Evolutionary conservation across 768 basidiomycete genomes (phyloP).

Genomic region (Macrolepiota albuminosa): DNA sequence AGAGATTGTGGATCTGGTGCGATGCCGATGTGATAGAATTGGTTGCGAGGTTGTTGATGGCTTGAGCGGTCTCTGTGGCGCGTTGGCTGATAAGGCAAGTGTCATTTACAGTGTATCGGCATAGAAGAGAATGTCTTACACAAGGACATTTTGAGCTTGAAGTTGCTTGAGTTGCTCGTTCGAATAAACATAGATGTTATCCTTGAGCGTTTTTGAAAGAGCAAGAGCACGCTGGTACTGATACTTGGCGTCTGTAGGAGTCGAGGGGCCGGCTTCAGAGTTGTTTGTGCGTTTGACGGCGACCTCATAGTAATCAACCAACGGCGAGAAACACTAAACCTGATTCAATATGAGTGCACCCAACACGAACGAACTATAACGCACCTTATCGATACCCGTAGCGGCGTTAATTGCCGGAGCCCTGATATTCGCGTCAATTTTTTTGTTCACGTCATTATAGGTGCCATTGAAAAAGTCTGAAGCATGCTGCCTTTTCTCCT

Average conservation of each 20-base stretch:
- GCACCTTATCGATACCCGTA: conserved; percentile 69
- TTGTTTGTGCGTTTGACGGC: conserved; percentile 46
- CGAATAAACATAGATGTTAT: conserved; percentile 61
- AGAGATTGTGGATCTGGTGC: conserved; percentile 51
- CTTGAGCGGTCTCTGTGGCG: conserved; percentile 62
- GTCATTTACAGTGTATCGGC: neutral
- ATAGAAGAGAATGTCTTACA: conserved; percentile 36
- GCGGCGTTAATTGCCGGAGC: conserved; percentile 58
- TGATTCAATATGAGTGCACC: conserved; percentile 1
- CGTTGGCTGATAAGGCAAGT: conserved; percentile 43
- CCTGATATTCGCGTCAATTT: conserved; percentile 59
- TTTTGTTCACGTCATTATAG: conserved; percentile 7
- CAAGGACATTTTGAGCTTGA: conserved; percentile 57
- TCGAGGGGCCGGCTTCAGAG: conserved; percentile 41
- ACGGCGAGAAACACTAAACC: conserved; percentile 62
- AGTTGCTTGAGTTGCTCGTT: conserved; percentile 69
- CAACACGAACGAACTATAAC: conserved; percentile 15
- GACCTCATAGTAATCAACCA: conserved; percentile 67
- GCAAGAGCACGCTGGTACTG: conserved; percentile 74
- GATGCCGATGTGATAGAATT: conserved; percentile 52
- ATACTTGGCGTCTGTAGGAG: conserved; percentile 52
- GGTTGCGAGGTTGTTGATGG: conserved; percentile 56
- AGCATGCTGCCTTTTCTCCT: conserved; percentile 50
- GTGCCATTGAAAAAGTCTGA: conserved; percentile 54
- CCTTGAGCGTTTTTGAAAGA: conserved; percentile 60